phyloP scores from a whole-genome alignment of 306 rosid species.

The Gillenia trifoliata region DNA sequence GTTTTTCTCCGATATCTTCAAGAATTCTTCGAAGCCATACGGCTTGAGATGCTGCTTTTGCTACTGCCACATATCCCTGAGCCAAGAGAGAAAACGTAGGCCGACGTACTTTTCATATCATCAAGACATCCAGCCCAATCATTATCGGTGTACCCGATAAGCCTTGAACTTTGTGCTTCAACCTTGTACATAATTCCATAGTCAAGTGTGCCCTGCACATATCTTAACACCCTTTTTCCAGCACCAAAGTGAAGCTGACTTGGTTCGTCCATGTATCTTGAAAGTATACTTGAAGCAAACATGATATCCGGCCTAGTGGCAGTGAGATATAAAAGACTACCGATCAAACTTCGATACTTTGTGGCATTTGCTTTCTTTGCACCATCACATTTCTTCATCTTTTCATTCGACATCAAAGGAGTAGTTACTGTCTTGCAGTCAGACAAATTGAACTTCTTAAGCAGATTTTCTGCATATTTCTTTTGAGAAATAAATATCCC shows the following conservation, averaged over 20 bases:
- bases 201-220: not conserved
- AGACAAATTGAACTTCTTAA: not conserved
- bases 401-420: not conserved
- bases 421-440: not conserved
- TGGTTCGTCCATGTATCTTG: constrained; percentile 8
- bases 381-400: not conserved
- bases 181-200: not conserved
- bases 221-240: not conserved
- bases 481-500: not conserved
- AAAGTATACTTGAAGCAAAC: constrained; percentile 1
- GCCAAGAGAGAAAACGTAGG: not conserved
- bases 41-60: not conserved
- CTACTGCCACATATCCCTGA: not conserved
- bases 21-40: not conserved
- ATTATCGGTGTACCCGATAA: not conserved
- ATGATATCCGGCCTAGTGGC: not conserved
- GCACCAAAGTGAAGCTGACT: constrained; percentile 2
- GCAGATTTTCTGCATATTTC: not conserved
- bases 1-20: not conserved
- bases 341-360: not conserved
- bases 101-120: not conserved
- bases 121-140: not conserved
- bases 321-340: not conserved
- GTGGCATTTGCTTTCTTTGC: not conserved
- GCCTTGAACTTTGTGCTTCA: not conserved